Base-by-base conservation (phyloP, 1,139 yeast genomes). In the Hansenula lynferdii region DNA sequence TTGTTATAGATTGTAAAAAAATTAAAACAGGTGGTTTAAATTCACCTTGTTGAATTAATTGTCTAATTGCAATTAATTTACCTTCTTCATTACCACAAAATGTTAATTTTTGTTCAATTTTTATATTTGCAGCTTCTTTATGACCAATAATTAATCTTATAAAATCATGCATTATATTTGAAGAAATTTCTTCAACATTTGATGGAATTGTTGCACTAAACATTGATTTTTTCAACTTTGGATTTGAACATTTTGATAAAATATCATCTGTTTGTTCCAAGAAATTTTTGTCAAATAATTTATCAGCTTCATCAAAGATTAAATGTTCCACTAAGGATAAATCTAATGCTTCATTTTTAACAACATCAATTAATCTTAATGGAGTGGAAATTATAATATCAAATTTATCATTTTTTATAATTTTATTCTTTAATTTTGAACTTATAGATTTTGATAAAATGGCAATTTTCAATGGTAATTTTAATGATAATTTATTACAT, bases 161-260 rank as follows among this genome's bases (percentile, higher is more conserved):
- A 20, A 96, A 95, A 43, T 80, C 81, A 31, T 72, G 65, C 97
- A 92, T 90, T 37, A 92, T 85, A 16, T 84, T 70, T 36, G 79
- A 73, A 10, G 97, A 96, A 58, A 87, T 72, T 53, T 85, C 92
- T 62, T 92, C 98, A 22, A 92, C 95, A 35, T 85, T 82, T 1
- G 96, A 84, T 0, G 98, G 96, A 42, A 94, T 83, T 0, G 99
- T 94, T 9, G 99, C 99, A 7, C 96, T 86, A 57, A 85, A 92
- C 68, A 94, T 81, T 6, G 94, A 80, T 61, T 82, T 86, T 37
- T 77, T 68, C 28, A 83, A 56, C 34, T 51, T 52, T 53, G 70
- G 48, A 54, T 62, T 56, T 39, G 58, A 38, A 59, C 95, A 84
- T 25, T 80, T 72, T 12, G 85, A 70, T 47, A 92, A 65, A 43